Evolutionary conservation across 2,329 filamentous ascomycete species (phyloP).

Genomic region (Ophiostoma montium): DNA sequence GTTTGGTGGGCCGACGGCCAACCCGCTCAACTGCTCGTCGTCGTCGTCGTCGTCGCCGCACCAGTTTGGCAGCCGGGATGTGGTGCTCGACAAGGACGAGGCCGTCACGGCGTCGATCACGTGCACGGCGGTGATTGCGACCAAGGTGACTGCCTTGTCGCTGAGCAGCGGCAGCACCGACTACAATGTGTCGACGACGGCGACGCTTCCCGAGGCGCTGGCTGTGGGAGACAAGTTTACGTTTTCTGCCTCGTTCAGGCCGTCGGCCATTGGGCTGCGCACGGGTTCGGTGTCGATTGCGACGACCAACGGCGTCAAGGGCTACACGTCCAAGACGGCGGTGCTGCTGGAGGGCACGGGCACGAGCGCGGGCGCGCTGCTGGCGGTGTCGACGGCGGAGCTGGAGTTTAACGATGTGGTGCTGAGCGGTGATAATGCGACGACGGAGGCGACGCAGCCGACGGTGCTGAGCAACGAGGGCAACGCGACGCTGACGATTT

Average conservation of each 20-base stretch:
- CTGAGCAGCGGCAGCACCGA: constrained; percentile 23
- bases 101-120: constrained; percentile 24
- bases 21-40: constrained; percentile 38
- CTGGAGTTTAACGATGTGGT: constrained; percentile 37
- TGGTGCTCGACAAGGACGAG: constrained; percentile 24
- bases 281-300: constrained; percentile 33
- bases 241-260: constrained; percentile 31
- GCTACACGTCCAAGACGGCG: constrained; percentile 32
- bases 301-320: constrained; percentile 30
- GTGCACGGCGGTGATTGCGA: constrained; percentile 32
- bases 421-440: constrained; percentile 25
- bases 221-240: constrained; percentile 26
- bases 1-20: constrained; percentile 40
- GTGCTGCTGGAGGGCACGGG: constrained; percentile 35
- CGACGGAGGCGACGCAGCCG: constrained; percentile 29
- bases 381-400: constrained; percentile 32
- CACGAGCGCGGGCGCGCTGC: constrained; percentile 28
- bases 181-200: constrained; percentile 15
- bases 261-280: constrained; percentile 31
- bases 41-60: constrained; percentile 23
- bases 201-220: constrained; percentile 21
- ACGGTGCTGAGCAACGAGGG: constrained; percentile 37
- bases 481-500: constrained; percentile 29
- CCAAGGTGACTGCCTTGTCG: constrained; percentile 26
- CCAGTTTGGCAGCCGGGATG: constrained; percentile 30